A percentile compares a stretch with the other conserved stretches of the same genome.
phyloP scores from a whole-genome alignment of 805 yeast species.

The Ogataea allantospora region DNA sequence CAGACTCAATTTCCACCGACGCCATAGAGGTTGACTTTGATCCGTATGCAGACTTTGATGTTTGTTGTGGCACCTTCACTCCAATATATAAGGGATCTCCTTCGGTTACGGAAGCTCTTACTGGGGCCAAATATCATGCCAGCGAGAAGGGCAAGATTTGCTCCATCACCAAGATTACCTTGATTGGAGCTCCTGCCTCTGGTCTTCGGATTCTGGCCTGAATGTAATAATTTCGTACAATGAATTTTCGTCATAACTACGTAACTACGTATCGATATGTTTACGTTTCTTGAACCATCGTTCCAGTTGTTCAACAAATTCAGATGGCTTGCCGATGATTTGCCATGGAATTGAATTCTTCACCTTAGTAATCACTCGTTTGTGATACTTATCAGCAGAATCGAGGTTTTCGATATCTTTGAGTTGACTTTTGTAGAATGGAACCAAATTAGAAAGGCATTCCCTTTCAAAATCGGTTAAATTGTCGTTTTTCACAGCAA shows the following conservation, averaged over 20 bases:
- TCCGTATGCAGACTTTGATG: slow-evolving; percentile 85
- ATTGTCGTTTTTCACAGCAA: slow-evolving; percentile 22
- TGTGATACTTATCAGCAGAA: slow-evolving; percentile 15
- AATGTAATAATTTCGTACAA: slow-evolving; percentile 9
- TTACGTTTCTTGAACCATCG: slow-evolving; percentile 19
- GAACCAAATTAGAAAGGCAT: slow-evolving; percentile 20
- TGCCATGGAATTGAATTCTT: slow-evolving; percentile 21
- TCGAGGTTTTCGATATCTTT: slow-evolving; percentile 14
- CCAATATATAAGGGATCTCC: slow-evolving; percentile 84
- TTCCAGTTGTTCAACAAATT: slow-evolving; percentile 24
- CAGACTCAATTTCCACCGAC: slow-evolving; percentile 81
- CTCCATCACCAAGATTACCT: slow-evolving; percentile 69
- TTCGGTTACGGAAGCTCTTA: slow-evolving; percentile 71
- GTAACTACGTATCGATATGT: slow-evolving; percentile 5
- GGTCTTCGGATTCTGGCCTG: slow-evolving; percentile 62
- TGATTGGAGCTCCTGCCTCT: slow-evolving; percentile 88
- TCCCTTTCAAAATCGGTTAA: slow-evolving; percentile 17
- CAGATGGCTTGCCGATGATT: slow-evolving; percentile 26
- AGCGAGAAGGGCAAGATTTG: slow-evolving; percentile 79
- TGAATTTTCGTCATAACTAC: slow-evolving; percentile 6
- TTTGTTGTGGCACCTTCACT: slow-evolving; percentile 82
- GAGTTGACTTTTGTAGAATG: slow-evolving; percentile 27
- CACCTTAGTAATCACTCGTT: slow-evolving; percentile 17
- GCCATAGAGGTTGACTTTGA: slow-evolving; percentile 90
- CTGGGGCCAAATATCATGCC: slow-evolving; percentile 83